Evolutionary conservation across 352 stramenopile species (phyloP).

Genomic region (Phytophthora palmivora): DNA sequence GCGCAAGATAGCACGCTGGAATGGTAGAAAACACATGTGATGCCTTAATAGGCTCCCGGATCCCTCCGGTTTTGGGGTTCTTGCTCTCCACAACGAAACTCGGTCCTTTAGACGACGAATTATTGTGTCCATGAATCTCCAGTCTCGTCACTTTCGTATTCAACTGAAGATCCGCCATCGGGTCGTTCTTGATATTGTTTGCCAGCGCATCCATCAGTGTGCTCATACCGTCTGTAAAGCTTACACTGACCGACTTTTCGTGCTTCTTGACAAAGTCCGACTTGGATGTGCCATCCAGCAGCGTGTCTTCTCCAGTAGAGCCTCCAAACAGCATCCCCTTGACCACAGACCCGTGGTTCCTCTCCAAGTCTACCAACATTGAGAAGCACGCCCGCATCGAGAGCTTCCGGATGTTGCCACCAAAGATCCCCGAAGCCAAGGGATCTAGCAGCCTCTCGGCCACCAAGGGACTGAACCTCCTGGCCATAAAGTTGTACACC

Average conservation of each 20-base stretch:
- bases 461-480: constrained; percentile 81
- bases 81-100: constrained; percentile 55
- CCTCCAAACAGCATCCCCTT: constrained; percentile 72
- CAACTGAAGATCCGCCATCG: constrained; percentile 50
- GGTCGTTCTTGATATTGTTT: constrained; percentile 48
- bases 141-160: constrained; percentile 48
- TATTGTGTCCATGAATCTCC: constrained; percentile 24
- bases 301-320: constrained; percentile 31
- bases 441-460: constrained; percentile 84
- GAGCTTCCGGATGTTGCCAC: constrained; percentile 81
- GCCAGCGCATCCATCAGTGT: constrained; percentile 69
- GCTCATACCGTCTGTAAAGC: constrained; percentile 82
- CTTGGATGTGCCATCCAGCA: constrained; percentile 76
- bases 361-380: constrained; percentile 82
- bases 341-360: constrained; percentile 78
- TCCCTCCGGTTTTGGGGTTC: constrained; percentile 35
- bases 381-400: constrained; percentile 85
- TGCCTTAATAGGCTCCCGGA: constrained; percentile 50
- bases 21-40: constrained; percentile 84
- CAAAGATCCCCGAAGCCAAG: constrained; percentile 87
- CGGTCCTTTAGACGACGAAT: constrained; percentile 15
- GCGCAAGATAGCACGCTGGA: constrained; percentile 64
- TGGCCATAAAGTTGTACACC: constrained; percentile 79
- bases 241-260: constrained; percentile 85
- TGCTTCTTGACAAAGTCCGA: constrained; percentile 76